These are phyloP conservation scores for Flaveria brownii DNA, from an alignment of 129 eudicot species.

Conservation along the genomic window DNA sequence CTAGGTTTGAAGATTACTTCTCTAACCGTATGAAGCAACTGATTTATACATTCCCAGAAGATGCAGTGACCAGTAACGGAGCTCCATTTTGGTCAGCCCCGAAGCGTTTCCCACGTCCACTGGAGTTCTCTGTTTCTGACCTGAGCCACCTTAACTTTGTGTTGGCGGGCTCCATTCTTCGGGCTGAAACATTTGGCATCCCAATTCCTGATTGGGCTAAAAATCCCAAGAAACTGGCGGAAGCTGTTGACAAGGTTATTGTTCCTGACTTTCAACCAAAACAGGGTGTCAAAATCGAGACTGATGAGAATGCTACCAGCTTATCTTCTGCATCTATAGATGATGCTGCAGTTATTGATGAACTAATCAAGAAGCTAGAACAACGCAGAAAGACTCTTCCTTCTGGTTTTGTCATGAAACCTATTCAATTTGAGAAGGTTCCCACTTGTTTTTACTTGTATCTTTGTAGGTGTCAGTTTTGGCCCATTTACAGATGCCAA, in stretches of 20 bases:
- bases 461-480: neutral
- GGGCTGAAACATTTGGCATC: slow-evolving; percentile 89
- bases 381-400: slow-evolving; percentile 47
- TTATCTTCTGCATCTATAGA: slow-evolving; percentile 74
- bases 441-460: neutral
- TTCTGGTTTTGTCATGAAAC: slow-evolving; percentile 71
- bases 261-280: slow-evolving; percentile 85
- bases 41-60: slow-evolving; percentile 83
- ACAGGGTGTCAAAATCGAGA: slow-evolving; percentile 76
- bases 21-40: slow-evolving; percentile 81
- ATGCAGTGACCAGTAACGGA: slow-evolving; percentile 81
- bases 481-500: no score
- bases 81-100: slow-evolving; percentile 99
- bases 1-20: slow-evolving; percentile 92
- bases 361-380: slow-evolving; percentile 68
- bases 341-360: slow-evolving; percentile 74
- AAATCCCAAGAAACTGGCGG: slow-evolving; percentile 62
- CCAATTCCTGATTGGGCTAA: slow-evolving; percentile 82
- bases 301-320: slow-evolving; percentile 83
- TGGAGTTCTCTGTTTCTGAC: slow-evolving; percentile 67
- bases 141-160: slow-evolving; percentile 68
- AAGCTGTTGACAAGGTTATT: slow-evolving; percentile 64
- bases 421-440: slow-evolving; percentile 95
- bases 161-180: slow-evolving; percentile 69
- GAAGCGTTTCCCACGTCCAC: slow-evolving; percentile 80